Base-by-base conservation (phyloP, 2,329 filamentous ascomycete genomes). In the Teratosphaeria epicoccoides region DNA sequence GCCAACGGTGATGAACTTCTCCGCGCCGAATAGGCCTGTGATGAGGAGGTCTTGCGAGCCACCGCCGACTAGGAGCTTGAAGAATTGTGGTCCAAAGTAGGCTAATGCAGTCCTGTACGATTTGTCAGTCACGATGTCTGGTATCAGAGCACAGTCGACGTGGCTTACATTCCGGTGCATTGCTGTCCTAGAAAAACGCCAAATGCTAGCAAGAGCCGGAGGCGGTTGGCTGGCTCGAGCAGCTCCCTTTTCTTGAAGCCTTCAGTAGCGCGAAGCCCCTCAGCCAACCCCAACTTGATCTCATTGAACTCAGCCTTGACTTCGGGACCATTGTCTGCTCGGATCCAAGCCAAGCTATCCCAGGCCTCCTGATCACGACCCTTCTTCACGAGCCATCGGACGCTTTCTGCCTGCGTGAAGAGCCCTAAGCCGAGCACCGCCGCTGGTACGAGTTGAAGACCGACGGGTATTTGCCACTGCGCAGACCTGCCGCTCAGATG, bases 391-490 rank as follows among this genome's bases (percentile, higher is more conserved):
- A 78, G 67, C 76, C 76, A 79, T 20, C 76, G 68, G 1, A 75
- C 70, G 49, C 73, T 76, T 60, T 79, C 76, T 6, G 70, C 69
- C 3, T 77, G 61, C 0, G 69, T 71, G n/a, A 77, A 58, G 62
- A 77, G 71, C 1, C 76, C 75, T 1, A 76, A 50, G 0, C 73
- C 74, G 48, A 79, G 72, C 1, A 77, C 52, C 2, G 64, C 71
- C 0, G 73, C 75, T 0, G 75, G 74, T 0, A 75, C 62, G 10
- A 79, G 68, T 55, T 79, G 76, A 4, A 80, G 66, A 0, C 74
- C 77, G 40, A 81, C 73, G 1, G 73, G 78, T 52, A 80, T 72
- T 62, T 79, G 77, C 79, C 77, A 81, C 63, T 81, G 76, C n/a
- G 56, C 57, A 6, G 62, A 56, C 24, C 10, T 24, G 20, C 25